Conservation (phyloP, 768 basidiomycete genomes). For the Auriscalpium microsporum region DNA sequence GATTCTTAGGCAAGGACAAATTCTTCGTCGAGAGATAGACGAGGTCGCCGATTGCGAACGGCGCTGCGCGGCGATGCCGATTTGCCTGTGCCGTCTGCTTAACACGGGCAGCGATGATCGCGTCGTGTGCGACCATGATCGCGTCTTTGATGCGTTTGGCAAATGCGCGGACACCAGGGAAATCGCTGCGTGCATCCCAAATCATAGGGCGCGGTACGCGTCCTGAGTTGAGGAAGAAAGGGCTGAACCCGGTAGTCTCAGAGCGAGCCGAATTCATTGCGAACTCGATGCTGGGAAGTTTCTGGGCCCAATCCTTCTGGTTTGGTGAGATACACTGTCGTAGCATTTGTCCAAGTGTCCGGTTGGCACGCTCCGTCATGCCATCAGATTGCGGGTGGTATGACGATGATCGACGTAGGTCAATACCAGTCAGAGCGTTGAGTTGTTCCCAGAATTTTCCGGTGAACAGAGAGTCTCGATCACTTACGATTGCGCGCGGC, state of each 20-base stretch:
- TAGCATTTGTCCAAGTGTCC: slow-evolving; percentile 25
- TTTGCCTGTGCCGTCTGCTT: slow-evolving; percentile 27
- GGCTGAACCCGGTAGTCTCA: slow-evolving; percentile 26
- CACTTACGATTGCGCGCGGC: slow-evolving; percentile 30
- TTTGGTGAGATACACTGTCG: slow-evolving; percentile 18
- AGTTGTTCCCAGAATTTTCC: slow-evolving; percentile 33
- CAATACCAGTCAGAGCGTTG: slow-evolving; percentile 21
- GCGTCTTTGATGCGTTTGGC: slow-evolving; percentile 21
- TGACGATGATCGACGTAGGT: slow-evolving; percentile 28
- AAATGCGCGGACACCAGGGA: slow-evolving; percentile 24
- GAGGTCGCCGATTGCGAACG: slow-evolving; percentile 16
- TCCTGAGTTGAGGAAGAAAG: slow-evolving; percentile 30
- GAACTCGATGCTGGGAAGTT: slow-evolving; percentile 29
- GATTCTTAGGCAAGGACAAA: slow-evolving; percentile 25
- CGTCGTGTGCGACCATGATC: slow-evolving; percentile 24
- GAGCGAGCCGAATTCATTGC: slow-evolving; percentile 29
- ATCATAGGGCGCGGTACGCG: slow-evolving; percentile 24
- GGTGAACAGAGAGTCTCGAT: slow-evolving; percentile 34
- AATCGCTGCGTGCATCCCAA: slow-evolving; percentile 17
- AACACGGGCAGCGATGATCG: slow-evolving; percentile 26
- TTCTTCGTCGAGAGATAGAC: slow-evolving; percentile 33
- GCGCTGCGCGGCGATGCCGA: background rate
- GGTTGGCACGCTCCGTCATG: slow-evolving; percentile 28
- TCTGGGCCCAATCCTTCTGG: slow-evolving; percentile 26
- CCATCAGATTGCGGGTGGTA: slow-evolving; percentile 39